Base-by-base conservation (phyloP, 371 early-diverging fungal species). In the Mortierella sp. region DNA sequence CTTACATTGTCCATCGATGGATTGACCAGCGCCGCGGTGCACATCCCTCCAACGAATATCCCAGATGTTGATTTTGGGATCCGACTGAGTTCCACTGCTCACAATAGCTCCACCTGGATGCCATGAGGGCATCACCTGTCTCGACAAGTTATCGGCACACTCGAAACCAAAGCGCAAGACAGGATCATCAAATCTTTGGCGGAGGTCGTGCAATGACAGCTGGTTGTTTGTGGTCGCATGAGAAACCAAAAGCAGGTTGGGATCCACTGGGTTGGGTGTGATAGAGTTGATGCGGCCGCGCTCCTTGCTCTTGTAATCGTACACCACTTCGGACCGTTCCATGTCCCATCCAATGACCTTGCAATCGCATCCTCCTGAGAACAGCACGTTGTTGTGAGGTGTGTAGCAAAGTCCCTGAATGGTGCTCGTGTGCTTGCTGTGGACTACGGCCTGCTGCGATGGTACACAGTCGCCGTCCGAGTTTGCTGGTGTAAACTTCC, bases 1-100 rank as follows among this genome's bases (percentile, higher is more conserved):
- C 77, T 29, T 81, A 78, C 76, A 75, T 56, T 81, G 85, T 6
- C 79, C 76, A 72, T 78, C 74, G 16, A 84, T 78, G 8, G 81
- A 79, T 55, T 84, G 85, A 8, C 85, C 82, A 24, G 81, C 74
- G 0, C 85, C 85, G 14, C 85, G 85, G 10, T 77, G 78, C 12
- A 81, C 81, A 48, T 84, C 81, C 76, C 70, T 71, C 85, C 85
- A 84, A 21, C 85, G 85, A 29, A 84, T 74, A 68, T 84, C 85
- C 85, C 85, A 84, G 44, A 84, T 75, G 71, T 84, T 78, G 77
- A 84, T 84, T 60, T 84, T 84, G 44, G 85, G 48, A 2, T 78
- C 85, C 5, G 73, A 71, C 51, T 81, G 78, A 58, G 75, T 84
- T 0, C 85, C 85, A 48, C 85, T 48, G 48, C 85, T 84, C 27